These are phyloP conservation scores for Wickerhamiella occidentalis DNA, from an alignment of 805 yeast genomes.

Conservation along the genomic window DNA sequence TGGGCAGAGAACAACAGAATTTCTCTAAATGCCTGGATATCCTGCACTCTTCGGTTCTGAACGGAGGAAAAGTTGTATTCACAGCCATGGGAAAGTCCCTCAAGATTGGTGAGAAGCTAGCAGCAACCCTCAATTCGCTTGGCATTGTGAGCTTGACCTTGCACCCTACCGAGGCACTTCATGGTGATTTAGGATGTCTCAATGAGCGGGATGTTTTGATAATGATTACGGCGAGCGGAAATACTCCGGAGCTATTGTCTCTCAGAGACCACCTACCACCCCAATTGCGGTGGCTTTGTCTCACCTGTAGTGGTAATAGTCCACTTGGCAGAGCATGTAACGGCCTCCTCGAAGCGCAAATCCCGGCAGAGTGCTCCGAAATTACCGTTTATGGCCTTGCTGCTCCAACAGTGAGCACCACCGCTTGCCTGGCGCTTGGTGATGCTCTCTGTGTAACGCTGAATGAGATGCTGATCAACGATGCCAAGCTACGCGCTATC, in stretches of 20 bases:
- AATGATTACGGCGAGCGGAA: slow-evolving; percentile 68
- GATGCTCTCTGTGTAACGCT: slow-evolving; percentile 70
- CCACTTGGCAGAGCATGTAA: slow-evolving; percentile 40
- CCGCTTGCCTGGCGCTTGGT: slow-evolving; percentile 59
- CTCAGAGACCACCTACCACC: slow-evolving; percentile 47
- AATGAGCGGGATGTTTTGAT: slow-evolving; percentile 45
- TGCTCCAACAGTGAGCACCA: slow-evolving; percentile 80
- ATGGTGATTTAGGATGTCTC: slow-evolving; percentile 75
- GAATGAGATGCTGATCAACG: slow-evolving; percentile 51
- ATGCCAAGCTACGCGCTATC: slow-evolving; percentile 39
- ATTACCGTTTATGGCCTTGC: slow-evolving; percentile 59
- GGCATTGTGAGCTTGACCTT: slow-evolving; percentile 53
- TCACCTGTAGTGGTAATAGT: slow-evolving; percentile 53
- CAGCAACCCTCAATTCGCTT: slow-evolving; percentile 72
- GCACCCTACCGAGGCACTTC: slow-evolving; percentile 82
- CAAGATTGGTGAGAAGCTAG: slow-evolving; percentile 66
- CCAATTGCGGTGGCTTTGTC: slow-evolving; percentile 42
- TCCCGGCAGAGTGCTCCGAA: slow-evolving; percentile 49
- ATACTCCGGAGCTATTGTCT: slow-evolving; percentile 58
- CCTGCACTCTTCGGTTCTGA: slow-evolving; percentile 32
- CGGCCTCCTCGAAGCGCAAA: slow-evolving; percentile 48
- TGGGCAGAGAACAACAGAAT: slow-evolving; percentile 19
- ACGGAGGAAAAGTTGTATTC: slow-evolving; percentile 57
- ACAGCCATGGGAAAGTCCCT: slow-evolving; percentile 79
- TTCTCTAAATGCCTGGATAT: slow-evolving; percentile 25